phyloP scores from a whole-genome alignment of 306 rosid genomes.

The Rosa multiflora region DNA sequence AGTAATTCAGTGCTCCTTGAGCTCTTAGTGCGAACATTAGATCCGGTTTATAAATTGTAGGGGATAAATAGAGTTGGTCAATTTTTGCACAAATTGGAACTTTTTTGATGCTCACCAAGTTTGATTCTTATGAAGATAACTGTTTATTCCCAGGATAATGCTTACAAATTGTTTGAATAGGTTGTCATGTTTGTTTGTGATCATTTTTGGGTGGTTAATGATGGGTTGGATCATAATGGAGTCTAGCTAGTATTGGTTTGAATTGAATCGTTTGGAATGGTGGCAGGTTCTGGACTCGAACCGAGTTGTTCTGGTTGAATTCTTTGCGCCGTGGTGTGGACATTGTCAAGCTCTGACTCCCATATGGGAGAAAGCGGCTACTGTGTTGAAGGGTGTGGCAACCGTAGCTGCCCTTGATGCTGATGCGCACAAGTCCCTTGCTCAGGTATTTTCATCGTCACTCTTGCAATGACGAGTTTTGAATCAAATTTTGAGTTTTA shows the following conservation, averaged over 20 bases:
- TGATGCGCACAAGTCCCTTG: conserved; percentile 83
- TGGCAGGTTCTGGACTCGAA: conserved; percentile 92
- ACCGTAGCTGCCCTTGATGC: conserved; percentile 96
- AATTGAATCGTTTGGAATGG: conserved; percentile 11
- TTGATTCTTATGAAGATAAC: neutral
- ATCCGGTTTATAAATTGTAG: neutral
- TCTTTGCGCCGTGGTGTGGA: conserved; percentile 99
- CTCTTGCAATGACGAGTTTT: conserved; percentile 14
- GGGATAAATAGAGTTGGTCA: neutral
- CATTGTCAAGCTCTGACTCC: conserved; percentile 95
- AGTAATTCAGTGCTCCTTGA: neutral
- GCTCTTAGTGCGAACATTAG: neutral
- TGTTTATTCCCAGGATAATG: neutral
- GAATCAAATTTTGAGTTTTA: neutral
- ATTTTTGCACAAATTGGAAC: neutral
- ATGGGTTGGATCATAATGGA: conserved; percentile 4
- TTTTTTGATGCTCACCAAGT: neutral
- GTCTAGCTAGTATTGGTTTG: conserved; percentile 11
- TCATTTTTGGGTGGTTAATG: neutral
- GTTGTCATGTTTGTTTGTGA: neutral
- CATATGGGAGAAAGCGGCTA: conserved; percentile 90
- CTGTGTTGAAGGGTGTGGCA: conserved; percentile 84
- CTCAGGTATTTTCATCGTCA: conserved; percentile 57
- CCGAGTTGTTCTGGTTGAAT: conserved; percentile 88
- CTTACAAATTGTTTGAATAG: neutral